Percentiles rank a stretch among this genome's conserved stretches.
Evolutionary conservation across 2,329 filamentous ascomycete species (phyloP).

Genomic region (Kalmusia sp.): DNA sequence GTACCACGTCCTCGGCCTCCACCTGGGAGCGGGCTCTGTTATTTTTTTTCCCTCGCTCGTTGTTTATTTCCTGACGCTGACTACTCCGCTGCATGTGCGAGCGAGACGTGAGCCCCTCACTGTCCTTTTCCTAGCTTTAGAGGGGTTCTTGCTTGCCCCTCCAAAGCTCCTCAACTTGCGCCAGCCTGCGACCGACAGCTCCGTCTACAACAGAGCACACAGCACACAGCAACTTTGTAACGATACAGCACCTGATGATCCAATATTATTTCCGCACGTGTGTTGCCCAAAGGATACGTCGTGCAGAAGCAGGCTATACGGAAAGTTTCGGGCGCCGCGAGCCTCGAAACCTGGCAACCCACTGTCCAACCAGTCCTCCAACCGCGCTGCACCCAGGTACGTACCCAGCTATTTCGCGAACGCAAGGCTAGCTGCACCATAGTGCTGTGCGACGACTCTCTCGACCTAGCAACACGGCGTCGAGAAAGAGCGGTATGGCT

Average conservation of each 20-base stretch:
- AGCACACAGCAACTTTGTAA: too few relatives aligned
- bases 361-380: constrained; percentile 32
- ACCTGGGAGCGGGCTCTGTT: constrained; percentile 11
- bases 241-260: too few relatives aligned
- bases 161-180: too few relatives aligned
- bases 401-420: neutral
- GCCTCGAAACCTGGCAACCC: constrained; percentile 39
- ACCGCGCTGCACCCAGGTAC: neutral
- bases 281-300: too few relatives aligned
- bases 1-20: constrained; percentile 18
- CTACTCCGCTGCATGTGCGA: neutral
- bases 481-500: constrained; percentile 44
- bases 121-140: neutral
- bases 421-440: constrained; percentile 17
- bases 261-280: too few relatives aligned
- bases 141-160: constrained; percentile 6
- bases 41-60: constrained; percentile 3
- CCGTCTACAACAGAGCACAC: too few relatives aligned
- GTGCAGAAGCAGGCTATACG: too few relatives aligned
- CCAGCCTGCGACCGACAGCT: too few relatives aligned
- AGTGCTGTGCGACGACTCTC: constrained; percentile 24
- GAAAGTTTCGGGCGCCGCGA: constrained; percentile 13
- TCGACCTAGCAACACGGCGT: constrained; percentile 27
- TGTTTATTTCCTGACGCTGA: constrained; percentile 7
- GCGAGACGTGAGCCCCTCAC: neutral